phyloP scores from a whole-genome alignment of 352 stramenopile species.

The Phytophthora citrophthora region DNA sequence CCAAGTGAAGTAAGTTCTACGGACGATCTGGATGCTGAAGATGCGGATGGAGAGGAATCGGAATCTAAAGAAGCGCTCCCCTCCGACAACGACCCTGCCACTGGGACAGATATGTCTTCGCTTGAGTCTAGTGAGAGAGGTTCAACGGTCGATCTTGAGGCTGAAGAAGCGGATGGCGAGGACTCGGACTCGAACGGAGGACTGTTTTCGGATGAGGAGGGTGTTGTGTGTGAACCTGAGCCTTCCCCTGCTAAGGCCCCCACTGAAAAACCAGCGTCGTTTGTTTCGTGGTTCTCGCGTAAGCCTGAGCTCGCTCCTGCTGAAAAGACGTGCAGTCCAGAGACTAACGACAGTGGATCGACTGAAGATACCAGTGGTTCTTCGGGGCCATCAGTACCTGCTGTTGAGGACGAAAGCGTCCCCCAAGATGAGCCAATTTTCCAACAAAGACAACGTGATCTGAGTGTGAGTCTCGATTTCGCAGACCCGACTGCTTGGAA shows the following conservation, averaged over 20 bases:
- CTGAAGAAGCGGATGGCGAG: constrained; percentile 39
- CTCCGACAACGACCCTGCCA: constrained; percentile 13
- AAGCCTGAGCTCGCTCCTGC: constrained; percentile 22
- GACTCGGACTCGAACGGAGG: constrained; percentile 33
- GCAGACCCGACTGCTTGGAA: constrained; percentile 74
- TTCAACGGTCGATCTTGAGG: constrained; percentile 18
- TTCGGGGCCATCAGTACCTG: constrained; percentile 3
- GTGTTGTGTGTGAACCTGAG: constrained; percentile 16
- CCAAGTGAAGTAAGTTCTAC: constrained; percentile 17
- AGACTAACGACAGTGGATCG: background rate
- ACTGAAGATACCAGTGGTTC: constrained; percentile 10
- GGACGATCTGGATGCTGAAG: constrained; percentile 26
- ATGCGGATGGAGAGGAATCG: constrained; percentile 33
- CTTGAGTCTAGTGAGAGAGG: constrained; percentile 16
- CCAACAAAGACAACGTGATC: constrained; percentile 48
- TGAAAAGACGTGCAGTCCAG: constrained; percentile 1
- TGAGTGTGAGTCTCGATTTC: constrained; percentile 80
- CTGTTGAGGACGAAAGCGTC: constrained; percentile 19
- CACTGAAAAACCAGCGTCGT: constrained; percentile 23
- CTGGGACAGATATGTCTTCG: constrained; percentile 10
- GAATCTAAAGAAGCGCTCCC: constrained; percentile 23
- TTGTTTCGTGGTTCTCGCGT: constrained; percentile 44
- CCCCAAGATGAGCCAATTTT: constrained; percentile 39
- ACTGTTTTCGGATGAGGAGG: constrained; percentile 25
- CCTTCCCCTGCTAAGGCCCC: constrained; percentile 14